phyloP scores from a whole-genome alignment of 2,329 filamentous ascomycete genomes.

The Lecanoromycetidae sp. region DNA sequence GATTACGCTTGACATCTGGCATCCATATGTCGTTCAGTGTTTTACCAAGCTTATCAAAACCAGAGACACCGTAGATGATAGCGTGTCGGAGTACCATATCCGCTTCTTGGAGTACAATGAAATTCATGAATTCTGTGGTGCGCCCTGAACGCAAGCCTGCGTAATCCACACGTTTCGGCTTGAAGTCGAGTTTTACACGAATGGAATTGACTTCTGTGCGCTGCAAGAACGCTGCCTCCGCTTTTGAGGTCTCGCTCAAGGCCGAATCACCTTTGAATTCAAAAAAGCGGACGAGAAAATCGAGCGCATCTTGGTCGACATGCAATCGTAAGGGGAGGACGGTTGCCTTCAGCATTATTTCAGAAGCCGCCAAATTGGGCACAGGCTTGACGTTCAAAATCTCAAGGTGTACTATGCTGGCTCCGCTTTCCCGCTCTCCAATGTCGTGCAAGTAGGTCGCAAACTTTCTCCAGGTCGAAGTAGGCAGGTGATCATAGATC shows the following conservation, averaged over 20 bases:
- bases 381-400: conserved; percentile 79
- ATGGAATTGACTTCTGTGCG: conserved; percentile 77
- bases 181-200: conserved; percentile 83
- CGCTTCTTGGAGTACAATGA: conserved; percentile 79
- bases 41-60: conserved; percentile 80
- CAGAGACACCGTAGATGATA: conserved; percentile 83
- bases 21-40: conserved; percentile 94
- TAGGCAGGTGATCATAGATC: conserved; percentile 85
- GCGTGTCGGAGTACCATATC: conserved; percentile 76
- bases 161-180: conserved; percentile 96
- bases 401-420: conserved; percentile 82
- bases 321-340: conserved; percentile 79
- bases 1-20: conserved; percentile 79
- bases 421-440: conserved; percentile 72
- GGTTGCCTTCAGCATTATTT: conserved; percentile 69
- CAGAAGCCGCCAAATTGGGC: conserved; percentile 70
- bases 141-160: conserved; percentile 81
- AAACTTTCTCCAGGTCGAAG: conserved; percentile 97
- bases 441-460: conserved; percentile 83
- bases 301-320: conserved; percentile 92
- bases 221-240: conserved; percentile 76
- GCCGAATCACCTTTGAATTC: conserved; percentile 77
- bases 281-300: conserved; percentile 95
- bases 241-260: conserved; percentile 42
- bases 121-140: conserved; percentile 98